A percentile compares a stretch with the other conserved stretches of the same genome.
Evolutionary conservation across 495 filamentous ascomycete genomes (phyloP).

Genomic region (Rusavskia elegans): DNA sequence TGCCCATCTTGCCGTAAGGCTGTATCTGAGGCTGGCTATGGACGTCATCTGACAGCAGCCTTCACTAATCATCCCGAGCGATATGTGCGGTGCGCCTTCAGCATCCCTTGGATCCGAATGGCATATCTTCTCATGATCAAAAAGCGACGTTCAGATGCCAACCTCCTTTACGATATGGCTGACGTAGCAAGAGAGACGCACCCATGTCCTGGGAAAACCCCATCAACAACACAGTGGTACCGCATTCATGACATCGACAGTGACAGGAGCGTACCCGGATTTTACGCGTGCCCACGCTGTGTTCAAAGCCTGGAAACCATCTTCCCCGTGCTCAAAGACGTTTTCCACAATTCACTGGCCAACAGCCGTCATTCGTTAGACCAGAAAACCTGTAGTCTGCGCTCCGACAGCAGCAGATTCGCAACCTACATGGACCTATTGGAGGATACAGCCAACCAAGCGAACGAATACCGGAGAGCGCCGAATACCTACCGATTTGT

Average conservation of each 20-base stretch:
- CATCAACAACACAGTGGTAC: constrained; percentile 38
- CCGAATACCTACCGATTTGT: constrained; percentile 28
- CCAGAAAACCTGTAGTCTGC: constrained; percentile 31
- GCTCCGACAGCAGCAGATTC: constrained; percentile 35
- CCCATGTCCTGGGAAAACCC: constrained; percentile 36
- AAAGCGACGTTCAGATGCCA: constrained; percentile 32
- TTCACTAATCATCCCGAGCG: constrained; percentile 22
- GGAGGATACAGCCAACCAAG: constrained; percentile 34
- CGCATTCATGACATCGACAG: constrained; percentile 39
- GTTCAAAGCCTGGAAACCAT: constrained; percentile 34
- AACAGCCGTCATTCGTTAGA: constrained; percentile 12
- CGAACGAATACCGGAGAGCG: constrained; percentile 17
- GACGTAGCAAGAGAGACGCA: constrained; percentile 21
- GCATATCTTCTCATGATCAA: constrained; percentile 49
- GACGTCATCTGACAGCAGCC: constrained; percentile 33
- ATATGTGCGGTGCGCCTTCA: constrained; percentile 40
- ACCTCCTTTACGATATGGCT: constrained; percentile 37
- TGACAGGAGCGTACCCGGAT: constrained; percentile 31
- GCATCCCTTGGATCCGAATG: constrained; percentile 47
- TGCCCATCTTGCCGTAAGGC: constrained; percentile 46
- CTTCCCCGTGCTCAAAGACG: constrained; percentile 31
- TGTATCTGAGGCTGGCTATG: constrained; percentile 37
- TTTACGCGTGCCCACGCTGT: constrained; percentile 40
- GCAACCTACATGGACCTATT: constrained; percentile 47
- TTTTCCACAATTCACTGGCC: constrained; percentile 21